Percentiles rank a stretch among this genome's conserved stretches.
Evolutionary conservation across 768 basidiomycete species (phyloP).

Genomic region (Paxillus rubicundulus): DNA sequence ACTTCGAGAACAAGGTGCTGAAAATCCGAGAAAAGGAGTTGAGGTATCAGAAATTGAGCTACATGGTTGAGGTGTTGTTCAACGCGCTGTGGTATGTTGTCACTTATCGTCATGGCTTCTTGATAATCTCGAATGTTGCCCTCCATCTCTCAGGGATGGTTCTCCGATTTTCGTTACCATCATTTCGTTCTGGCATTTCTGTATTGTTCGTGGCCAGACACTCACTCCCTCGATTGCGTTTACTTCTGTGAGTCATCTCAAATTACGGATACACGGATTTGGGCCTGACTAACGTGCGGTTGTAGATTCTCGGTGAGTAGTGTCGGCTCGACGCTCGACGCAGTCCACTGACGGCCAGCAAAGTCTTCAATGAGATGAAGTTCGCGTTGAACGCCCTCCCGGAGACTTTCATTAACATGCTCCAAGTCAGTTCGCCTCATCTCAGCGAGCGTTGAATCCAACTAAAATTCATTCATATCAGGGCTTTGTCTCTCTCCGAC

Average conservation of each 20-base stretch:
- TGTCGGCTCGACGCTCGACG: background rate
- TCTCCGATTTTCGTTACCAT: conserved; percentile 59
- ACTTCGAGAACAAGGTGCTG: conserved; percentile 74
- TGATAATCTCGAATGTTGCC: background rate
- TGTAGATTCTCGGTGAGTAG: conserved; percentile 42
- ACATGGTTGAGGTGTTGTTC: conserved; percentile 74
- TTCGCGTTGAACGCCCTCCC: conserved; percentile 86
- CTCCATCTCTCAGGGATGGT: conserved; percentile 31
- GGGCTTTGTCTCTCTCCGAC: conserved; percentile 81
- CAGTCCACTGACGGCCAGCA: conserved; percentile 2
- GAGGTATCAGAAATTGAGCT: conserved; percentile 82
- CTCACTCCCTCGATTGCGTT: conserved; percentile 87
- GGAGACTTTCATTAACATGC: conserved; percentile 85
- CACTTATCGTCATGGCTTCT: background rate
- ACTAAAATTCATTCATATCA: conserved; percentile 21
- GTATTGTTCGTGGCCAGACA: conserved; percentile 63
- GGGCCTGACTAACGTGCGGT: background rate
- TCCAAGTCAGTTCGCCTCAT: conserved; percentile 52
- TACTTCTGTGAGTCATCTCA: conserved; percentile 48
- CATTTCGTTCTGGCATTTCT: conserved; percentile 67
- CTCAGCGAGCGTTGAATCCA: background rate
- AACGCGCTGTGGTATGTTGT: conserved; percentile 50
- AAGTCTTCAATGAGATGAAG: conserved; percentile 86
- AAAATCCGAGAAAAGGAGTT: conserved; percentile 78
- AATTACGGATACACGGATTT: background rate